Evolutionary conservation across 2,329 filamentous ascomycete species (phyloP), one percentile per base, ranked within the genome.

Genomic region (Sarocladium oryzae): DNA sequence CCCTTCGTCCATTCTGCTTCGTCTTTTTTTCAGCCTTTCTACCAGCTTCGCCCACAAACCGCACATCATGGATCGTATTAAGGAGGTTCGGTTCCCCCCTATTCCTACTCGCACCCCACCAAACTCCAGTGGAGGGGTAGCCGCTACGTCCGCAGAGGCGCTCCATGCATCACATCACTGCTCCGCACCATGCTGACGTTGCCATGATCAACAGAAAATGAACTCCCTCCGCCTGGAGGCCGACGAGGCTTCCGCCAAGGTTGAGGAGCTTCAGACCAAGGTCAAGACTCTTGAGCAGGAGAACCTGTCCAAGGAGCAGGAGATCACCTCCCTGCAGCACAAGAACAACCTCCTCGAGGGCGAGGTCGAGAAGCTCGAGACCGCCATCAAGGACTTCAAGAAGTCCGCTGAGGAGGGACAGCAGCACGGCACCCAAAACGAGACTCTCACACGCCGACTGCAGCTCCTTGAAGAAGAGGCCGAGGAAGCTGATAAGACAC

Each of bases 391-490:
- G 75, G 88, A 95, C 61, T 81, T 86, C 70, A 99, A 99, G 82
- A 85, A 85, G 67, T 77, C 85, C 58, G 89, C 88, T 66, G 87
- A 88, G 67, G 87, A 92, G 72, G 87, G 88, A 76, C 83, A 71
- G 79, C 88, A 76, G 83, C 90, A 71, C 68, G 86, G 89, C 67
- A 88, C 85, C 67, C 88, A 95, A 74, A 93, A 92, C 72, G 93
- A 99, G 77, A 82, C 86, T 63, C 80, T 99, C 60, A 86, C 89
- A 77, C 83, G 93, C 74, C 89, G 89, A 76, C 79, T 97, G 68
- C 89, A 96, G 77, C 79, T 99, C 60, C 85, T 99, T 61, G 93
- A 99, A 78, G 92, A 97, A 75, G 93, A 99, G 78, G 90, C 90
- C 61, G 93, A 99, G 76, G 84, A 92, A 70, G 89, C 90, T 61